These are phyloP conservation scores for Coccomyxa subellipsoidea DNA, from an alignment of 163 green algal species.

Conservation along the genomic window DNA sequence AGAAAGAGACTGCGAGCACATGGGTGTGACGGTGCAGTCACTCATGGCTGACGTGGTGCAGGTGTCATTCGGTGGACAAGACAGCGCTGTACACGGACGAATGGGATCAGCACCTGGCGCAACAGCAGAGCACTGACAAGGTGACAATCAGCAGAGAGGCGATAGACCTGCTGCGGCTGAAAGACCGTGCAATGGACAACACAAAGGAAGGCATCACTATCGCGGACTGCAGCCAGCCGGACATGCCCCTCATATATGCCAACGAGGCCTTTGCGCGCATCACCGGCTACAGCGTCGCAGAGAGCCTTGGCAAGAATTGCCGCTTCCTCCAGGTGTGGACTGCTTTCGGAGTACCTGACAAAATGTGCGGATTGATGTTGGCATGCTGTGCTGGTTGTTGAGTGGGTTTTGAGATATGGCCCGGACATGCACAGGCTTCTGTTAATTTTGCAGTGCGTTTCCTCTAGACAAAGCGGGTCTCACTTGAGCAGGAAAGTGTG, in stretches of 20 bases:
- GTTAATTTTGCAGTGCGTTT: neutral
- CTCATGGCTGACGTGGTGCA: neutral
- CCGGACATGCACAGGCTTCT: neutral
- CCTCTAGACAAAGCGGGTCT: too few relatives aligned
- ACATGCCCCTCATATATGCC: constrained; percentile 71
- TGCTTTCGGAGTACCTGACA: too few relatives aligned
- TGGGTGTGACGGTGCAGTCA: too few relatives aligned
- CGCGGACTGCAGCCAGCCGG: constrained; percentile 31
- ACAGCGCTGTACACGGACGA: neutral
- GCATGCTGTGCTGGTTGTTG: too few relatives aligned
- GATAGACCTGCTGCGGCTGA: constrained; percentile 47
- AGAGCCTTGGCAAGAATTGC: constrained; percentile 79
- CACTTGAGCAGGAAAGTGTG: too few relatives aligned
- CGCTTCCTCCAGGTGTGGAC: constrained; percentile 67
- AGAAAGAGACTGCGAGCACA: neutral
- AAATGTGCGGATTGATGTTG: too few relatives aligned
- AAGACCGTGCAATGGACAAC: constrained; percentile 48
- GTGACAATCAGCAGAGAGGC: constrained; percentile 32
- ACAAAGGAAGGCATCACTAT: constrained; percentile 12
- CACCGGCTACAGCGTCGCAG: constrained; percentile 61
- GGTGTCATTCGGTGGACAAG: neutral
- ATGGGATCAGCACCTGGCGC: neutral
- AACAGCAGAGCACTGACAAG: neutral
- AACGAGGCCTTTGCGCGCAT: constrained; percentile 73
- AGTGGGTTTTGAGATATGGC: neutral